Evolutionary conservation across 2,329 filamentous ascomycete genomes (phyloP), one percentile per base, ranked within the genome.

Genomic region (Cladosporium cucumerinum): DNA sequence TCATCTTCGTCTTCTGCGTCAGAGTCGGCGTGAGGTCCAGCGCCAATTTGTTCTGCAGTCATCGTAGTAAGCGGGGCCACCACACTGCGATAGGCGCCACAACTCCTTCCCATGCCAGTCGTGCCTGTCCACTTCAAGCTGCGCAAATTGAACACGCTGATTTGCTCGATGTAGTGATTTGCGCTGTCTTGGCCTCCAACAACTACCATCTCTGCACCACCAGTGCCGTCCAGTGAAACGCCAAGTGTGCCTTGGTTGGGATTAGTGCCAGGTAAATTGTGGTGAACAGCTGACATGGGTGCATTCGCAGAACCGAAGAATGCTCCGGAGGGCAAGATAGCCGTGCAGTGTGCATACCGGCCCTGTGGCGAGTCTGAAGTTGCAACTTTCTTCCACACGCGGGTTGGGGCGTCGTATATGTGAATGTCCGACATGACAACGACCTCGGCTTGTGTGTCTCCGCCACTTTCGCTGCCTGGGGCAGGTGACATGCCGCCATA

Each of bases 101-200:
- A 99, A 73, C 92, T 97, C 77, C 94, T 92, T 59, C 93, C 93
- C 54, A 98, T 83, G 1, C 89, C 84, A 68, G 92, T 91, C 1
- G 93, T 97, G 21, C 91, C 92, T 1, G 92, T 97, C 95, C 95
- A 99, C 78, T 95, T 96, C 66, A 98, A 80, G 75, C 92, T 97
- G 57, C 95, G 87, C 28, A 99, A 82, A 73, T 99, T 99, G 82
- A 99, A 99, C 2, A 99, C 92, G 75, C 93, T 98, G 69, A 99
- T 96, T 78, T 99, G 93, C 78, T 99, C 94, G 70, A 99, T 99
- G 75, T 99, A 99, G 76, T 97, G 93, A 76, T 99, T 99, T n/a
- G 90, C 89, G 62, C 91, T 95, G 74, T 99, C 95, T 77, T 99
- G 95, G 0, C 95, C 95, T 66, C 95, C 95, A 8, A 98, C 93